phyloP scores from a whole-genome alignment of 1,139 yeast genomes.

The Kluyveromyces marxianus region DNA sequence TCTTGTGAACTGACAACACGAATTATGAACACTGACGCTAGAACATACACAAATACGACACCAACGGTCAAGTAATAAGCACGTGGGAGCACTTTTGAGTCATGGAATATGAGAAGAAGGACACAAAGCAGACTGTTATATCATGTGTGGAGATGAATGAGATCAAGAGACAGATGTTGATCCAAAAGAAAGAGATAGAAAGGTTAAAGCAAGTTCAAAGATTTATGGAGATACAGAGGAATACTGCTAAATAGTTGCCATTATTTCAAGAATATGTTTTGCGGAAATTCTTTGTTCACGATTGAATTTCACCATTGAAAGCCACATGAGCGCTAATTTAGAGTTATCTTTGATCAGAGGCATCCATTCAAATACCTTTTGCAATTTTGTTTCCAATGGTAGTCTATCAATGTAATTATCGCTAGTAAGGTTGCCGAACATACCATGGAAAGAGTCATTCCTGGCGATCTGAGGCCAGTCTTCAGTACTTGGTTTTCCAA shows the following conservation, averaged over 20 bases:
- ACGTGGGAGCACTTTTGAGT: background rate
- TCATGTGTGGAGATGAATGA: conserved; percentile 7
- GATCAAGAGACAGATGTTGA: conserved; percentile 12
- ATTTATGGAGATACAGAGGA: conserved; percentile 19
- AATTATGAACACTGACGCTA: no score
- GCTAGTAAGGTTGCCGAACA: conserved; percentile 29
- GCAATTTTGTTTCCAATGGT: conserved; percentile 5
- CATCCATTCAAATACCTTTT: conserved; percentile 20
- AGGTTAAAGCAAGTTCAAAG: conserved; percentile 15
- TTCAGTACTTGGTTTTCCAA: conserved; percentile 60
- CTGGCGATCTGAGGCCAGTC: conserved; percentile 42
- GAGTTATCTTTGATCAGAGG: conserved; percentile 31
- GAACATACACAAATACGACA: no score
- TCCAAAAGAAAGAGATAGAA: conserved; percentile 16
- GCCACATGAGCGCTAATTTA: conserved; percentile 22
- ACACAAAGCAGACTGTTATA: no score
- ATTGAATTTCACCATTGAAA: conserved; percentile 36
- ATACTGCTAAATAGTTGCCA: conserved; percentile 1
- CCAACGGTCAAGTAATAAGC: no score
- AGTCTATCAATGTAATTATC: conserved; percentile 15
- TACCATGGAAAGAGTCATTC: conserved; percentile 33
- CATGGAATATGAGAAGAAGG: background rate
- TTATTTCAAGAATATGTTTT: background rate
- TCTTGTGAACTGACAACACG: no score
- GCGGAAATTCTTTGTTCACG: conserved; percentile 28